Evolutionary conservation across 2,329 filamentous ascomycete species (phyloP), one percentile per base, ranked within the genome.

Genomic region (Trichoderma breve): DNA sequence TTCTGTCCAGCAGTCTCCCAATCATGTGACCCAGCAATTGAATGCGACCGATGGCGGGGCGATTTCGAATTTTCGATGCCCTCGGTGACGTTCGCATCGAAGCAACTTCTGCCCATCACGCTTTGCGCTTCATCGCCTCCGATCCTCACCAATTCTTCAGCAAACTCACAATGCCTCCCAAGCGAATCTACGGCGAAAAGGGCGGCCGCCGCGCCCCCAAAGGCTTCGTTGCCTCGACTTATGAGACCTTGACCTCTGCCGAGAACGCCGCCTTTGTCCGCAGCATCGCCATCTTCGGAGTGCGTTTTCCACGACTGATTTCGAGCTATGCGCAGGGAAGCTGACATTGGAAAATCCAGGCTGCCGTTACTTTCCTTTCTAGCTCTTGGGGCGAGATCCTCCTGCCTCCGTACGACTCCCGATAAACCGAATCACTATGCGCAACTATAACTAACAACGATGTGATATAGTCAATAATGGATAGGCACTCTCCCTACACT

Each of bases 231-330:
- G 84, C 83, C 76, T 84, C 84, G 71, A 85, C 88, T 75, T 92
- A 92, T 81, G 85, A 87, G 73, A 84, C 88, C 75, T 78, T 92
- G 78, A 92, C 89, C 70, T 87, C 88, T 32, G 81, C 90, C 39
- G 91, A 93, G 79, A 93, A 93, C 81, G 86, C 89, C 63, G 87
- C 89, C 71, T 87, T 92, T 71, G 90, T 93, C 73, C 87, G 89
- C 77, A 92, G 90, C 79, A 83, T 93, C 75, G 85, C 88, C 74
- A 80, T 92, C 76, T 93, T 93, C 78, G 90, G 90, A 71, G 90
- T 93, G 86, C 79, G 90, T 84, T 9, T 26, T 71, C 71, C 61
- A 74, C 21, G 8, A 30, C 8, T 12, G n/a, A 53, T 30, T 26
- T 14, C 6, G 8, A 30, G 14, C 18, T 11, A 15, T 47, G 43